Conservation (phyloP, 2,329 filamentous ascomycete genomes). For the Fusarium albosuccineum region DNA sequence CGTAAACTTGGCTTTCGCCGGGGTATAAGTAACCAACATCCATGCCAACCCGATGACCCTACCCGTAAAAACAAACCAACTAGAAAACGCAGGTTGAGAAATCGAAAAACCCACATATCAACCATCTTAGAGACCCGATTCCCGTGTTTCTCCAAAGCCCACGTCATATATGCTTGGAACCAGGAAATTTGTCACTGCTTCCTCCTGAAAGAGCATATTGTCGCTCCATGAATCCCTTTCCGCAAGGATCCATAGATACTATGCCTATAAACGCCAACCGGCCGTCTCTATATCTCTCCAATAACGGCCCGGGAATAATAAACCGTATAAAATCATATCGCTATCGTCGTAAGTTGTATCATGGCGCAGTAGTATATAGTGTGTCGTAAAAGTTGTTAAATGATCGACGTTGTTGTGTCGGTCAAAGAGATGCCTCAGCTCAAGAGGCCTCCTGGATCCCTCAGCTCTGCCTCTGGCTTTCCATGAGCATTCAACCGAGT, state of each 20-base stretch:
- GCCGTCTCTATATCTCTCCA: slow-evolving; percentile 31
- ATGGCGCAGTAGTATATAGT: slow-evolving; percentile 20
- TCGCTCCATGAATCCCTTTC: not conserved
- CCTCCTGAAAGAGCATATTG: not conserved
- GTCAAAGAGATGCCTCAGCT: slow-evolving; percentile 39
- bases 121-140: not conserved
- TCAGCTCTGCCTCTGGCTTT: slow-evolving; percentile 51
- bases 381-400: slow-evolving; percentile 25
- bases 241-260: slow-evolving; percentile 12
- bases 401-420: slow-evolving; percentile 1
- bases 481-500: slow-evolving; percentile 49
- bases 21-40: slow-evolving; percentile 48
- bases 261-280: slow-evolving; percentile 28
- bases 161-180: slow-evolving; percentile 5
- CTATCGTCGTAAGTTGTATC: slow-evolving; percentile 37
- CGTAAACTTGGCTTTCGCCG: slow-evolving; percentile 48
- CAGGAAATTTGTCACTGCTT: slow-evolving; percentile 1
- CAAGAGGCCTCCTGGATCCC: slow-evolving; percentile 58
- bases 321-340: slow-evolving; percentile 18
- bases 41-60: slow-evolving; percentile 30
- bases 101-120: slow-evolving; percentile 13
- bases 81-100: slow-evolving; percentile 16
- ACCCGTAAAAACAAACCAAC: slow-evolving; percentile 23
- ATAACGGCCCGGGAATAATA: slow-evolving; percentile 9
- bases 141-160: not conserved